Base-by-base conservation (phyloP, 2,329 filamentous ascomycete genomes). In the Fusarium liriodendri region DNA sequence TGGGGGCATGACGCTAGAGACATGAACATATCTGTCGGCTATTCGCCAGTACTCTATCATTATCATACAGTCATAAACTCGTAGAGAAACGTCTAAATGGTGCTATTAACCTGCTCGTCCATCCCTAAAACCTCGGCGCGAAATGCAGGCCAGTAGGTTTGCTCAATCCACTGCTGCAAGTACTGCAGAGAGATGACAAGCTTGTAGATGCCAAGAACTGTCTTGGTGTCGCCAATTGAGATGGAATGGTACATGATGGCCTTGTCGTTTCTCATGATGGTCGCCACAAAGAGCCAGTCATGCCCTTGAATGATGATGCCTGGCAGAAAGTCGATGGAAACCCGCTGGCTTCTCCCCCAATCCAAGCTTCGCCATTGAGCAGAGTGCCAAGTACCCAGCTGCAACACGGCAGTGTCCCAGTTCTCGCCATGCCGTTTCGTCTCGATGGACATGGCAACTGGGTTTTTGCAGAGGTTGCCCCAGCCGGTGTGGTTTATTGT, bases 251-350 rank as follows among this genome's bases (percentile, higher is more conserved):
- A 62, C 10, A 67, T 37, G n/a, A 22, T 45, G 6, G 58, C 32
- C 37, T 32, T 27, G 14, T 40, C 25, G 4, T 45, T 20, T 16
- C n/a, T 16, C 5, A 20, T 13, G 9, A 47, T 58, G 6, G 64
- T 67, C 0, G 69, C 63, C 25, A 76, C 57, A 47, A 76, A 76
- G n/a, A 68, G 29, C 74, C 67, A 71, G 11, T 61, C 59, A 29
- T 76, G 70, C 5, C 74, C 72, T 38, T 71, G 66, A 8, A 75
- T 40, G 14, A 75, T 69, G 27, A 76, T 69, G 13, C 70, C 72
- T 5, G 70, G 54, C 6, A 76, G 35, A 57, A 73, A 75, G 25
- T 73, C 50, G 25, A 73, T 67, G 16, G 35, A 32, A 16, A 57
- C 27, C n/a, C 6, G 37, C 13, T 38, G 11, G 18, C 35, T 20